Evolutionary conservation across 2,329 filamentous ascomycete species (phyloP), one percentile per base, ranked within the genome.

Genomic region (Colletotrichum spinosum): DNA sequence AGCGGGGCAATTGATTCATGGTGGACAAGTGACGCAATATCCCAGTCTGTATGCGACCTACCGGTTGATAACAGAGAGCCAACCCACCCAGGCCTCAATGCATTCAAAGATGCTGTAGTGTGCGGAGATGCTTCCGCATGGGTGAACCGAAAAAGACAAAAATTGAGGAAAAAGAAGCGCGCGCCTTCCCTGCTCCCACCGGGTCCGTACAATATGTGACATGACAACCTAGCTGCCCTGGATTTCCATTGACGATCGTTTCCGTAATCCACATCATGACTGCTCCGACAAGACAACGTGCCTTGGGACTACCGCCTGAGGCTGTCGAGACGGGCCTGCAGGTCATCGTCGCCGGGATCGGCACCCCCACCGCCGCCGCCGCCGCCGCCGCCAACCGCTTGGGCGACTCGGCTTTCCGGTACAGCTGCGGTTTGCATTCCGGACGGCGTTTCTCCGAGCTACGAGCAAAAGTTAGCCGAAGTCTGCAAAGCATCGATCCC

Each of bases 301-400:
- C 33, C 42, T 13, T 35, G 38, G 49, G 25, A 25, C 60, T 78
- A 88, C 76, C 85, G 84, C 74, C 92, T 86, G 69, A 98, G 82
- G 77, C 94, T 97, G 76, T 98, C 93, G 56, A 99, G 86, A 65
- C 96, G 89, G 69, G 96, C 95, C 81, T 98, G 94, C 34, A 99
- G 87, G 76, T 97, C 96, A 74, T 97, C 93, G 73, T 97, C 94
- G n/a, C 88, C 90, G 6, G 87, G 82, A 72, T 89, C 89, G 33
- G 77, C 80, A 15, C 81, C 81, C 8, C 84, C 88, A 6, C 90
- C 90, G 6, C 79, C 79, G 6, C 81, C 80, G 10, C 85, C 80
- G 10, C 85, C 89, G 8, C 93, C 80, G 10, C 85, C 89, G 8
- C 93, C 93, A 70, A 98, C 86, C 13, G 95, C 94, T 77, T 98